Evolutionary conservation across 2,329 filamentous ascomycete species (phyloP).

Genomic region (Xenoacremonium recifei): DNA sequence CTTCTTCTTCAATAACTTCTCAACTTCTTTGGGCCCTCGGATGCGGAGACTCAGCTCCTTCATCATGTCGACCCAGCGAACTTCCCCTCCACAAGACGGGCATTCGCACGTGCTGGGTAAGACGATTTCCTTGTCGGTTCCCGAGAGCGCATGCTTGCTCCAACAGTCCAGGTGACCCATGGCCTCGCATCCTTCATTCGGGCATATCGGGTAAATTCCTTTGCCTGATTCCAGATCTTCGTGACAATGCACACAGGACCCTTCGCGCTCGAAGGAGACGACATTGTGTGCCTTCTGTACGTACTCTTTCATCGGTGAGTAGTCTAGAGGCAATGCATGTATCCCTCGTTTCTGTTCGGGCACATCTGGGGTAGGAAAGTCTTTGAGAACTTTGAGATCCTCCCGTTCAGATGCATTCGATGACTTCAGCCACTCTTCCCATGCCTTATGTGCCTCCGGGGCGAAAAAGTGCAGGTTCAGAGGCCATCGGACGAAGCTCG

Average conservation of each 20-base stretch:
- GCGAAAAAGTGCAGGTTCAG: constrained; percentile 77
- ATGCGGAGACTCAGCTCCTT: constrained; percentile 76
- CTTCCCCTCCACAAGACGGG: constrained; percentile 61
- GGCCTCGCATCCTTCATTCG: constrained; percentile 51
- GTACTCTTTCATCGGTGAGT: constrained; percentile 51
- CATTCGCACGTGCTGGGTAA: constrained; percentile 70
- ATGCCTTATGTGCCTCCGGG: constrained; percentile 65
- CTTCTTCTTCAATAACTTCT: constrained; percentile 62
- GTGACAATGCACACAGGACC: constrained; percentile 53
- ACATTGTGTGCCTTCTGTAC: constrained; percentile 55
- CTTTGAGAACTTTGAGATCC: constrained; percentile 54
- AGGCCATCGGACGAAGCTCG: constrained; percentile 82
- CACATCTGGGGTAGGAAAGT: constrained; percentile 39
- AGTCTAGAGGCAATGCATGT: constrained; percentile 54
- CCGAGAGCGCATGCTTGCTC: constrained; percentile 49
- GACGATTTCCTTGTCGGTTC: constrained; percentile 42
- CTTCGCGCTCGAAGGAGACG: constrained; percentile 56
- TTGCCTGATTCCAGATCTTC: constrained; percentile 42
- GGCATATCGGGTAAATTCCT: constrained; percentile 58
- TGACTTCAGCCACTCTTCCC: constrained; percentile 58
- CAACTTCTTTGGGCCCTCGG: constrained; percentile 68
- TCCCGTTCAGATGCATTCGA: constrained; percentile 46
- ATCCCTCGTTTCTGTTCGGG: constrained; percentile 43
- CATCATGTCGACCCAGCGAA: constrained; percentile 76
- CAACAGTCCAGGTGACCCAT: constrained; percentile 62